A percentile compares a stretch with the other conserved stretches of the same genome.
Evolutionary conservation across 2,329 filamentous ascomycete genomes (phyloP).

Genomic region (Colletotrichum zoysiae): DNA sequence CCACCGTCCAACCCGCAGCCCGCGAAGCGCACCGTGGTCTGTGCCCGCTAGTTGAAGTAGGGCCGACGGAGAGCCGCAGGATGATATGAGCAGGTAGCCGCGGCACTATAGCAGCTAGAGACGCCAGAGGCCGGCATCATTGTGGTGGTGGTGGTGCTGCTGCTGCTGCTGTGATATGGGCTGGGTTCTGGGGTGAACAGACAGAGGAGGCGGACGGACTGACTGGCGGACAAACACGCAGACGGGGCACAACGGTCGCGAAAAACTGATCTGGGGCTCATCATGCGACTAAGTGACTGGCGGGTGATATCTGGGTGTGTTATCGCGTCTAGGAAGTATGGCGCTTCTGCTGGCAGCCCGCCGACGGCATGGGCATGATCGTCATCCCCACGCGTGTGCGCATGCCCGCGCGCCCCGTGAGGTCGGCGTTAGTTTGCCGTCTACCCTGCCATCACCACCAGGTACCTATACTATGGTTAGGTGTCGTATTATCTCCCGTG

Average conservation of each 20-base stretch:
- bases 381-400: not conserved
- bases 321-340: constrained; percentile 21
- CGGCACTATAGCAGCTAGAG: not conserved
- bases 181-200: not conserved
- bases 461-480: not conserved
- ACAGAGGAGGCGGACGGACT: too few relatives aligned
- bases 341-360: constrained; percentile 20
- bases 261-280: not conserved
- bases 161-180: not conserved
- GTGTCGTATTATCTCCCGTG: not conserved
- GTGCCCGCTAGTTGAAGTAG: not conserved
- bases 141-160: too few relatives aligned
- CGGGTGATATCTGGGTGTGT: constrained; percentile 10
- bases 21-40: not conserved
- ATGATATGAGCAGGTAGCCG: constrained; percentile 20
- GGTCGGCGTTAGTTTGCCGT: not conserved
- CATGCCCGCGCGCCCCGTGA: not conserved
- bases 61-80: constrained; percentile 36
- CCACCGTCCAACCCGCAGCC: constrained; percentile 17
- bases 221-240: not conserved
- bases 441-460: not conserved
- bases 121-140: not conserved
- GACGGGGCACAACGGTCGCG: not conserved
- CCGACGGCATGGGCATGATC: constrained; percentile 6
- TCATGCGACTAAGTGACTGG: not conserved